Conservation (phyloP, 2,329 filamentous ascomycete genomes). For the Ramichloridium luteum region DNA sequence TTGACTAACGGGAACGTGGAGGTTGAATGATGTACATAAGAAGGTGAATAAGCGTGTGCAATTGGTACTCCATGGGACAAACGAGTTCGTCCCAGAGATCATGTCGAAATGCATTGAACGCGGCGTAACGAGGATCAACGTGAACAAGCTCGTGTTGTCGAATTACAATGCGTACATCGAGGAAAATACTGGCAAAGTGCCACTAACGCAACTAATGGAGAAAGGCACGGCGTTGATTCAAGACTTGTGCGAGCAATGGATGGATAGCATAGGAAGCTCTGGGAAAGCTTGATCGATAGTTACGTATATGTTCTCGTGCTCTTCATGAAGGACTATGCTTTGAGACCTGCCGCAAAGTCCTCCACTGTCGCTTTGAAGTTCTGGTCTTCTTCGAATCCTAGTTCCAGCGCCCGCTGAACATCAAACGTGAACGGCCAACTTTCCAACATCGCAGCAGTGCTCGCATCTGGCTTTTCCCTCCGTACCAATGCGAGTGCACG, state of each 20-base stretch:
- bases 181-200: conserved; percentile 39
- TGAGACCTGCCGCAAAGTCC: conserved; percentile 29
- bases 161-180: conserved; percentile 36
- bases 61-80: conserved; percentile 47
- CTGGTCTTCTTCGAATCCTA: conserved; percentile 42
- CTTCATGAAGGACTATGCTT: conserved; percentile 4
- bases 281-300: conserved; percentile 11
- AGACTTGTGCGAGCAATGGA: conserved; percentile 43
- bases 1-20: background rate
- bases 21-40: too few species aligned
- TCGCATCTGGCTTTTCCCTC: conserved; percentile 39
- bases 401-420: conserved; percentile 40
- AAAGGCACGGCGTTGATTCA: conserved; percentile 44
- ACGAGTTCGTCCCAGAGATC: conserved; percentile 44
- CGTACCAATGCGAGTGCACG: conserved; percentile 39
- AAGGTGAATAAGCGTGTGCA: conserved; percentile 37
- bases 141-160: conserved; percentile 46
- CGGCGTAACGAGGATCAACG: conserved; percentile 46
- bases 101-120: conserved; percentile 42
- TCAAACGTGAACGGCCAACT: conserved; percentile 47
- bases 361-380: conserved; percentile 35
- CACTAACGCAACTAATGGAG: conserved; percentile 43
- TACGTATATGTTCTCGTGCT: background rate
- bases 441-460: conserved; percentile 41
- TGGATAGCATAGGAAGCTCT: conserved; percentile 30